phyloP scores from a whole-genome alignment of 1,284 basidiomycete species.

The Irpex sp. region DNA sequence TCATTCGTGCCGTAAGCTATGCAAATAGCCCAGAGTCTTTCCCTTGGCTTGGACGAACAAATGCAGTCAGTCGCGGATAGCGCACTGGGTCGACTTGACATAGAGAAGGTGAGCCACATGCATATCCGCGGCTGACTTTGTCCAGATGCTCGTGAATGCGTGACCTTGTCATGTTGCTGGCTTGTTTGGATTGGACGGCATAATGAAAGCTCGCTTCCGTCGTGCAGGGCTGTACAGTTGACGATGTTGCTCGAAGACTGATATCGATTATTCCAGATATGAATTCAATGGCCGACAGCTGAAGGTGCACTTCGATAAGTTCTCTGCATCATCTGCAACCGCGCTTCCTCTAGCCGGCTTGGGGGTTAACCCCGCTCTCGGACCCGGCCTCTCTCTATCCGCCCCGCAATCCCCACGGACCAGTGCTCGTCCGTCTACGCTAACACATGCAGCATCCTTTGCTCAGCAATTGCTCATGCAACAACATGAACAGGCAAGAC shows the following conservation, averaged over 20 bases:
- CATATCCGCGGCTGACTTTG: neutral
- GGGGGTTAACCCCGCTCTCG: neutral
- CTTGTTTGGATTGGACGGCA: neutral
- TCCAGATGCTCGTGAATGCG: neutral
- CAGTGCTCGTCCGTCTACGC: neutral
- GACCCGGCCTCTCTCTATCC: neutral
- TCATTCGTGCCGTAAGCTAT: slow-evolving; percentile 11
- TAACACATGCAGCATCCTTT: neutral
- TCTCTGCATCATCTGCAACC: slow-evolving; percentile 37
- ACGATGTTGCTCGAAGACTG: neutral
- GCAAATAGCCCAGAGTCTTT: neutral
- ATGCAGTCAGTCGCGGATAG: slow-evolving; percentile 6
- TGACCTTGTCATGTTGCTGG: neutral
- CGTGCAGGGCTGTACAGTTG: neutral
- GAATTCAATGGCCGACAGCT: slow-evolving; percentile 83
- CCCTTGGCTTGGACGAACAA: neutral
- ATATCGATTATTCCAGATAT: slow-evolving; percentile 48
- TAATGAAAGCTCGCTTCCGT: neutral
- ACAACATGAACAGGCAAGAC: slow-evolving; percentile 4
- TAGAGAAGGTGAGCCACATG: slow-evolving; percentile 1
- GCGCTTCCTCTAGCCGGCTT: slow-evolving; percentile 12
- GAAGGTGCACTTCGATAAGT: slow-evolving; percentile 87
- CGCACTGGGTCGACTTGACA: neutral
- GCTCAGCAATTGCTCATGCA: slow-evolving; percentile 9
- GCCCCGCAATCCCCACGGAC: slow-evolving; percentile 7